Conservation (phyloP, 495 filamentous ascomycete genomes). For the Letharia lupina region DNA sequence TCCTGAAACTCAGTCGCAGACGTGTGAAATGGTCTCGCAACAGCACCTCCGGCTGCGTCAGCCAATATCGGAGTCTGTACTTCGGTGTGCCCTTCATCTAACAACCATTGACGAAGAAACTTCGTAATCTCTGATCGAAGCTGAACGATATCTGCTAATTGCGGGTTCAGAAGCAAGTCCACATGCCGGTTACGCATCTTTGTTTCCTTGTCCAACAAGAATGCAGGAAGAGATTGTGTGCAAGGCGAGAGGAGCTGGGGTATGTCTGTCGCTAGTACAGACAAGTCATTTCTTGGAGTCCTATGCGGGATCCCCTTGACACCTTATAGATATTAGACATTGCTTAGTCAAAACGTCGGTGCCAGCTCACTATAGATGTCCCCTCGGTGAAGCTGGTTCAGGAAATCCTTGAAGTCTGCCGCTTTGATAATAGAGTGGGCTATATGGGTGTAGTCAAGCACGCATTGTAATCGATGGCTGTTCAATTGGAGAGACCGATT, state of each 20-base stretch:
- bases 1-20: conserved; percentile 60
- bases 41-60: conserved; percentile 67
- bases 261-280: conserved; percentile 55
- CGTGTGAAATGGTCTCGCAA: conserved; percentile 78
- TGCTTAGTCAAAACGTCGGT: conserved; percentile 4
- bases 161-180: conserved; percentile 66
- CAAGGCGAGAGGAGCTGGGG: conserved; percentile 68
- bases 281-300: conserved; percentile 67
- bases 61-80: conserved; percentile 85
- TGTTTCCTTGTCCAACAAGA: conserved; percentile 56
- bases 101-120: conserved; percentile 63
- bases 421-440: conserved; percentile 29
- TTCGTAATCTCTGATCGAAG: conserved; percentile 68
- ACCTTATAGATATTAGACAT: conserved; percentile 35
- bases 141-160: conserved; percentile 56
- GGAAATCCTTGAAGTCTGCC: conserved; percentile 50
- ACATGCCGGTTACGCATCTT: conserved; percentile 63
- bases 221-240: conserved; percentile 62
- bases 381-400: conserved; percentile 54
- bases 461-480: conserved; percentile 52
- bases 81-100: conserved; percentile 64
- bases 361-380: conserved; percentile 64
- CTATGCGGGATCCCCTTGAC: conserved; percentile 64
- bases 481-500: conserved; percentile 30
- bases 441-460: conserved; percentile 58